These are phyloP conservation scores for Aspergillus campestris DNA, from an alignment of 495 filamentous ascomycete species.

Conservation along the genomic window DNA sequence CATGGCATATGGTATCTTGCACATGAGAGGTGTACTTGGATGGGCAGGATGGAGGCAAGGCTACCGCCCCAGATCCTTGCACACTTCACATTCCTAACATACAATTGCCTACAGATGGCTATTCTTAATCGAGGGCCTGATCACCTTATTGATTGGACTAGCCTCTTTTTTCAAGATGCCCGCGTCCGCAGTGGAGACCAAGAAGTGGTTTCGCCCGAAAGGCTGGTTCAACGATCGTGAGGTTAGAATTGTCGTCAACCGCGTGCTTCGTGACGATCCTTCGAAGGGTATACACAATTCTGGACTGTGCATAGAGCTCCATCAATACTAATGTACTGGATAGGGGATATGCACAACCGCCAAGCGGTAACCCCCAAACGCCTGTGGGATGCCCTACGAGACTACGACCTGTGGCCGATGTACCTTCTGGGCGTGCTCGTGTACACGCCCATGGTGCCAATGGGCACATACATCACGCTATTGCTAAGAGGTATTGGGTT, in stretches of 20 bases:
- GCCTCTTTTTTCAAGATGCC: constrained; percentile 49
- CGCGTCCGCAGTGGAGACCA: constrained; percentile 40
- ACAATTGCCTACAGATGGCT: constrained; percentile 18
- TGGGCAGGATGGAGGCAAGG: constrained; percentile 22
- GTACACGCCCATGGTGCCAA: constrained; percentile 40
- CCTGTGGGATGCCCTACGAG: constrained; percentile 38
- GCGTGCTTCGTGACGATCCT: constrained; percentile 55
- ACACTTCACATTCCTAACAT: constrained; percentile 11
- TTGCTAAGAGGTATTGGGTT: constrained; percentile 45
- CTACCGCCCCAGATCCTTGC: constrained; percentile 24
- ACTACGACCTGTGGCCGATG: constrained; percentile 52
- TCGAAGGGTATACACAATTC: constrained; percentile 37
- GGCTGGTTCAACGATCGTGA: constrained; percentile 58
- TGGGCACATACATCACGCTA: constrained; percentile 39
- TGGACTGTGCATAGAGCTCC: background rate
- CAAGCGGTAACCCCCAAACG: constrained; percentile 35
- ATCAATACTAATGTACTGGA: background rate
- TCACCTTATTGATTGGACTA: constrained; percentile 46
- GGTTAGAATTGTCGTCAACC: constrained; percentile 51
- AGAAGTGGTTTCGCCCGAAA: constrained; percentile 45
- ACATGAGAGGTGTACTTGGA: constrained; percentile 27
- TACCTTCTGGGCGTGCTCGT: constrained; percentile 43
- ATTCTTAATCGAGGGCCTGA: constrained; percentile 47
- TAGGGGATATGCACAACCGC: constrained; percentile 48
- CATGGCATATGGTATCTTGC: constrained; percentile 38